Conservation (phyloP, 1,284 basidiomycete species). For the Thelephora terrestris region DNA sequence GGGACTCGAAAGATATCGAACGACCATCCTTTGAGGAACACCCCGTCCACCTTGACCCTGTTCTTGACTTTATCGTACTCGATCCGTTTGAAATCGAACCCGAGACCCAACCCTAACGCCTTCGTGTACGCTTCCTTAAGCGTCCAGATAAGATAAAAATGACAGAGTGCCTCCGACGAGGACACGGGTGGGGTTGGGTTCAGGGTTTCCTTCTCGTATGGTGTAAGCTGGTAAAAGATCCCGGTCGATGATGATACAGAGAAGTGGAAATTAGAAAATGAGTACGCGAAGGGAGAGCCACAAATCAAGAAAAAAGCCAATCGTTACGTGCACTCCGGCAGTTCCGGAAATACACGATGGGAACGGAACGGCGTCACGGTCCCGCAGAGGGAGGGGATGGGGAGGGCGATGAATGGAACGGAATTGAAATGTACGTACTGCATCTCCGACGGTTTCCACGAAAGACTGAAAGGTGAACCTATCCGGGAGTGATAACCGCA, state of each 20-base stretch:
- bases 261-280: not conserved
- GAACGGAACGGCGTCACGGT: conserved; percentile 5
- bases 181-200: conserved; percentile 23
- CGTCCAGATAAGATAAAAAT: conserved; percentile 76
- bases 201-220: conserved; percentile 36
- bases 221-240: conserved; percentile 41
- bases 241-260: not conserved
- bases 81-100: conserved; percentile 67
- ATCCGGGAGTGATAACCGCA: conserved; percentile 57
- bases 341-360: not conserved
- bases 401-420: too few species aligned
- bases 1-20: conserved; percentile 48
- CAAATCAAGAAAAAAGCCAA: not conserved
- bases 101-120: conserved; percentile 70
- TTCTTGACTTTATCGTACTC: conserved; percentile 50
- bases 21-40: conserved; percentile 49
- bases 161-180: conserved; percentile 36
- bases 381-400: not conserved
- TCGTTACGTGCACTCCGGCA: not conserved
- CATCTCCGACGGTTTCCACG: conserved; percentile 51
- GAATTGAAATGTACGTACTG: conserved; percentile 31
- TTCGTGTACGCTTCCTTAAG: conserved; percentile 84
- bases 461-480: conserved; percentile 48
- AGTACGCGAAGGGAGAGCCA: not conserved
- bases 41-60: conserved; percentile 46